Evolutionary conservation across 1,284 basidiomycete species (phyloP).

Genomic region (Cryptococcus sp.): DNA sequence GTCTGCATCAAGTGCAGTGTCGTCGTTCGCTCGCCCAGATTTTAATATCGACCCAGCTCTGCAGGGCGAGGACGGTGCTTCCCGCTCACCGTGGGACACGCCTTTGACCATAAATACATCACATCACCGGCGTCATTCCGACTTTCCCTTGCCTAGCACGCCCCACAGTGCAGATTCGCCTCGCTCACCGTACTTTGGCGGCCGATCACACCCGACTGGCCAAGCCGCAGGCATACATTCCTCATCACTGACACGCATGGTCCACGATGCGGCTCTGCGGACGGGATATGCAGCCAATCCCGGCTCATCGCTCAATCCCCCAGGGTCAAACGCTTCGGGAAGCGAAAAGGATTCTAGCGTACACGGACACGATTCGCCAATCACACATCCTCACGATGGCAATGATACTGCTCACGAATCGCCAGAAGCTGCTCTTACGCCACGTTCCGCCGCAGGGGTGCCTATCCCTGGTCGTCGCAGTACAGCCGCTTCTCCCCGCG

Average conservation of each 20-base stretch:
- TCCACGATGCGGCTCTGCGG: slow-evolving; percentile 50
- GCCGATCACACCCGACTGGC: slow-evolving; percentile 14
- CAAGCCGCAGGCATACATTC: slow-evolving; percentile 30
- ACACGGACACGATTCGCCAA: slow-evolving; percentile 17
- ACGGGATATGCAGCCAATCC: slow-evolving; percentile 46
- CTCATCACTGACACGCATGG: slow-evolving; percentile 48
- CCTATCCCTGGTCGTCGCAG: neutral
- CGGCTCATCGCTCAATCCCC: slow-evolving; percentile 21
- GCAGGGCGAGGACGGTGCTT: slow-evolving; percentile 15
- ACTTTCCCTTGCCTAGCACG: slow-evolving; percentile 29
- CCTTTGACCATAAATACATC: slow-evolving; percentile 23
- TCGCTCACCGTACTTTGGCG: slow-evolving; percentile 21
- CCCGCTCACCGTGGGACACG: slow-evolving; percentile 25
- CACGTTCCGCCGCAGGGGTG: slow-evolving; percentile 18
- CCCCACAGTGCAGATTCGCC: slow-evolving; percentile 17
- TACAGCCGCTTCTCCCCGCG: slow-evolving; percentile 19
- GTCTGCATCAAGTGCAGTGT: slow-evolving; percentile 27
- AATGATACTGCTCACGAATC: slow-evolving; percentile 14
- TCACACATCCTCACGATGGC: neutral
- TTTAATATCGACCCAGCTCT: slow-evolving; percentile 27
- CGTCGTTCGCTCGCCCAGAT: slow-evolving; percentile 20
- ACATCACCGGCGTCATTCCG: slow-evolving; percentile 25
- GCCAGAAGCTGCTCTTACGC: slow-evolving; percentile 19
- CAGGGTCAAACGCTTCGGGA: slow-evolving; percentile 17
- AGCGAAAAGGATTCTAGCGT: slow-evolving; percentile 24